phyloP scores from a whole-genome alignment of 805 yeast genomes.

The Cyberlindnera americana region DNA sequence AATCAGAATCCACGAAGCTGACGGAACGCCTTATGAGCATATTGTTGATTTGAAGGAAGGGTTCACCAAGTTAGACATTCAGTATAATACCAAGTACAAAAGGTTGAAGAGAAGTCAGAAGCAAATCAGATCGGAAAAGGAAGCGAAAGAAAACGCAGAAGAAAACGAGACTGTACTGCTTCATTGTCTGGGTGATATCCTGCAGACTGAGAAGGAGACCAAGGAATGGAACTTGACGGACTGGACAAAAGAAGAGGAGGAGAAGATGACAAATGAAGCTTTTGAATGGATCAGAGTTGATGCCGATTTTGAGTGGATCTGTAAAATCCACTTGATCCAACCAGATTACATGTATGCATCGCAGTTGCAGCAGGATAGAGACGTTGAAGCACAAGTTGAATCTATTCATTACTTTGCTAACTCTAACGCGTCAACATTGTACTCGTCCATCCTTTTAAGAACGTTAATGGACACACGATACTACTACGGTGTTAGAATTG shows the following conservation, averaged over 20 bases:
- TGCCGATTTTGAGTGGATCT: constrained; percentile 97
- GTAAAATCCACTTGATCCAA: constrained; percentile 73
- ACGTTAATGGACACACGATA: constrained; percentile 83
- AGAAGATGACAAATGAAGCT: constrained; percentile 69
- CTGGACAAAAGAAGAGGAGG: constrained; percentile 67
- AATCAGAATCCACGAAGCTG: constrained; percentile 94
- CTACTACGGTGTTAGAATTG: constrained; percentile 82
- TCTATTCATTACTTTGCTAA: constrained; percentile 72
- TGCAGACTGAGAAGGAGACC: constrained; percentile 57
- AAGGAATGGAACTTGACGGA: constrained; percentile 71
- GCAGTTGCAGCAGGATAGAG: constrained; percentile 90
- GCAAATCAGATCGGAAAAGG: constrained; percentile 39
- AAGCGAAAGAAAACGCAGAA: constrained; percentile 30
- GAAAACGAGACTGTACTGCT: constrained; percentile 39
- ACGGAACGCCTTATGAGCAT: constrained; percentile 98
- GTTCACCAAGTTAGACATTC: constrained; percentile 85
- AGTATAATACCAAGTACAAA: constrained; percentile 90
- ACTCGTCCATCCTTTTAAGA: constrained; percentile 73
- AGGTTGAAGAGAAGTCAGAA: constrained; percentile 63
- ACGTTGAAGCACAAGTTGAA: constrained; percentile 91
- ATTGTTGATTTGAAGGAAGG: constrained; percentile 87
- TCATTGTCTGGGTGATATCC: constrained; percentile 74
- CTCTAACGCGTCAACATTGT: constrained; percentile 53
- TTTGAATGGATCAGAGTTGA: constrained; percentile 98
- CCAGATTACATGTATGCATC: constrained; percentile 95